A percentile compares a stretch with the other conserved stretches of the same genome.
These are phyloP conservation scores for Dacryopinax spathularia DNA, from an alignment of 768 basidiomycete genomes.

Conservation along the genomic window DNA sequence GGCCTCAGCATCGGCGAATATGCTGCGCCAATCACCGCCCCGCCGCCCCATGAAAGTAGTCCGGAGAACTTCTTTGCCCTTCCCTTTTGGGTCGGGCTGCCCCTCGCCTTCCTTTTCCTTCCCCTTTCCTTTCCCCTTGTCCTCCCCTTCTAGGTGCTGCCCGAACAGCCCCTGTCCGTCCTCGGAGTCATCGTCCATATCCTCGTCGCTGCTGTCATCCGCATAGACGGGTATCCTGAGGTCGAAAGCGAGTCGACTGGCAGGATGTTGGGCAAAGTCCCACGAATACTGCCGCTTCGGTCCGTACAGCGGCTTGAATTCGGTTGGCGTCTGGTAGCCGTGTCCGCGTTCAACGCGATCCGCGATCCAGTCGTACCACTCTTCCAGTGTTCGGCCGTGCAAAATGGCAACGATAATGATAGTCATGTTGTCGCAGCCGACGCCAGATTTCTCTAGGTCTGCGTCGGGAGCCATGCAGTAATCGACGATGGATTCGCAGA, in stretches of 20 bases:
- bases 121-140: constrained; percentile 10
- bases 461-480: constrained; percentile 91
- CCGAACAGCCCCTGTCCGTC: neutral
- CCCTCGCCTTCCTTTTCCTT: no score
- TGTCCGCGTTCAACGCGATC: constrained; percentile 62
- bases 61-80: neutral
- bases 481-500: constrained; percentile 80
- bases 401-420: constrained; percentile 79
- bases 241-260: constrained; percentile 4
- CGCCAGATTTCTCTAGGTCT: constrained; percentile 63
- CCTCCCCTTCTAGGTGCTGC: constrained; percentile 19
- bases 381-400: constrained; percentile 71
- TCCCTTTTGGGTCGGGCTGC: neutral
- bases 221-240: neutral
- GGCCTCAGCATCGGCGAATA: no score
- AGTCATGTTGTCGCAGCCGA: constrained; percentile 99
- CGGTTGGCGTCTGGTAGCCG: constrained; percentile 64
- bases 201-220: constrained; percentile 3
- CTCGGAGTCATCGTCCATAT: constrained; percentile 2
- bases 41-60: no score
- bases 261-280: constrained; percentile 14
- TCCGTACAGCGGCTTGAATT: constrained; percentile 58
- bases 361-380: constrained; percentile 84
- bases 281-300: neutral
- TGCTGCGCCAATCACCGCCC: no score